Evolutionary conservation across 2,329 filamentous ascomycete genomes (phyloP), one percentile per base, ranked within the genome.

Genomic region (Tolypocladium paradoxum): DNA sequence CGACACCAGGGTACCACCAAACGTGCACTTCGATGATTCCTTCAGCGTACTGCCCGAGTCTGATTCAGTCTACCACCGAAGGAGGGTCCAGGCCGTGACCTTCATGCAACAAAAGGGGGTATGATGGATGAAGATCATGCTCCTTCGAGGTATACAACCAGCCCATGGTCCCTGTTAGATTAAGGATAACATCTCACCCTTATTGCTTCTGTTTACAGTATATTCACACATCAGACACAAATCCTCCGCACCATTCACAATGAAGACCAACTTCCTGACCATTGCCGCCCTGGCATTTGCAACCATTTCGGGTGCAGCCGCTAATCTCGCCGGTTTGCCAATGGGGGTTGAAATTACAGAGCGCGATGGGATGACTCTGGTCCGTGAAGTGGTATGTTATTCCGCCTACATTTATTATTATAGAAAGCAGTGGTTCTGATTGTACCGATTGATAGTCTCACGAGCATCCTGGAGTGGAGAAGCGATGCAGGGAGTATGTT

Each of bases 1-100:
- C 1, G 33, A 18, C 7, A 33, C 11, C 9, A 61, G 59, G 57
- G 59, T 61, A 0, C 57, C 59, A 2, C 61, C 56, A 45, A 64
- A 65, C 20, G 56, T 63, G 5, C 45, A 54, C 2, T 64, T 65
- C 45, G 58, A 64, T n/a, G n/a, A n/a, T n/a, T n/a, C n/a, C n/a
- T n/a, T n/a, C n/a, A n/a, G n/a, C n/a, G n/a, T n/a, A n/a, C n/a
- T n/a, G n/a, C n/a, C n/a, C n/a, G n/a, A n/a, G n/a, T n/a, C n/a
- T n/a, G n/a, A n/a, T n/a, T n/a, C n/a, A n/a, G n/a, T n/a, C n/a
- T n/a, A n/a, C n/a, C n/a, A n/a, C n/a, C n/a, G n/a, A n/a, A n/a
- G n/a, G n/a, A n/a, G n/a, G n/a, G n/a, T n/a, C n/a, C n/a, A n/a
- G n/a, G n/a, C n/a, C n/a, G n/a, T n/a, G n/a, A n/a, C n/a, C n/a